Base-by-base conservation (phyloP, 352 stramenopile species). In the Phytopythium delawarense region DNA sequence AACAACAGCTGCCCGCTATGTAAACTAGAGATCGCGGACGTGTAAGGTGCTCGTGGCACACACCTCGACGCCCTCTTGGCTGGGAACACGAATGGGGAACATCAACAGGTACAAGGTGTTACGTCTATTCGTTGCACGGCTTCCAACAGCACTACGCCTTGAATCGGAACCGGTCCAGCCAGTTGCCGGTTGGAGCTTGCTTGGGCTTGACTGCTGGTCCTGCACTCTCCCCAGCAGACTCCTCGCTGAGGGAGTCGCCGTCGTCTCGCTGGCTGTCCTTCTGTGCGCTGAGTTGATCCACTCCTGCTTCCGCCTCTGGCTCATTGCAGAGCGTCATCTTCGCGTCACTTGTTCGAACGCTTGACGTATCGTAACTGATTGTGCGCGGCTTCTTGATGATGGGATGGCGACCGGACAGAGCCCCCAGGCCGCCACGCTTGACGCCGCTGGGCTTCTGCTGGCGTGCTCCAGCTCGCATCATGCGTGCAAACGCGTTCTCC, bases 1-100 rank as follows among this genome's bases (percentile, higher is more conserved):
- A 89, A 92, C 67, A 92, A 92, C 57, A 90, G 77, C 67, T 92
- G 82, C 53, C 82, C 82, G 34, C 63, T 92, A 18, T 92, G 82
- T 61, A 92, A 92, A 66, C 53, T 72, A 54, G 75, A 89, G 68
- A 89, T 92, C 30, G 61, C 65, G 35, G 18, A 59, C 40, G 66
- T 78, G 57, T 84, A 71, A 58, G 28, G 18, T 9, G 18, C 32
- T 46, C 51, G 58, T 39, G 65, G 61, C 66, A 42, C 48, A 6
- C 7, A 42, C 37, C 12, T 18, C 11, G 3, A 42, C 40, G 40
- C 2, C 40, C 0, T 46, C 42, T 28, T 28, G 42, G 42, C 42
- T 28, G 20, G 42, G 20, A 2, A 15, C 34, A 49, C 25, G 16
- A 49, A 49, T 28, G 42, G 42, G n/a, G 8, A 28, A 23, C 42